Base-by-base conservation (phyloP, 1,284 basidiomycete genomes). In the Irpex sp. region DNA sequence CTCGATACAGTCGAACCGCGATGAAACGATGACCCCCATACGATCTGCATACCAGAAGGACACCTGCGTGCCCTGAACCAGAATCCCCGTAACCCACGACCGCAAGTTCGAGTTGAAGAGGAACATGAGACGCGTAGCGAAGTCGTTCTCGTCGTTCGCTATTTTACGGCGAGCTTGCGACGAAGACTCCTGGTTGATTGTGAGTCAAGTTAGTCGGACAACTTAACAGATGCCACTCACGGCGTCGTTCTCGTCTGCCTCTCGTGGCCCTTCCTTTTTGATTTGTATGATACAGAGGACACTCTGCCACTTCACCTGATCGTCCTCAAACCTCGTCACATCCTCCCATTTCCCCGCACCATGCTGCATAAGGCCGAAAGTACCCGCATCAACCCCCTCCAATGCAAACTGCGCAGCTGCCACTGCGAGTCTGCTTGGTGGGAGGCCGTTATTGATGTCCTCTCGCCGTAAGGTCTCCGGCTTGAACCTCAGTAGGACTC, bases 21-120 rank as follows among this genome's bases (percentile, higher is more conserved):
- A 10, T 21, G 59, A 60, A 28, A 48, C n/a, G 42, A 60, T 54
- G 39, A 48, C 39, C 39, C 59, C 59, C 59, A 60, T 60, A 4
- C 53, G 53, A 45, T 55, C 53, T 16, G 47, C 39, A 19, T 55
- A 56, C 52, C 59, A 55, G 33, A 56, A 56, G 10, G 59, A 56
- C 28, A 54, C 59, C 42, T 35, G 42, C 19, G 16, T n/a, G 35
- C 35, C 54, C 16, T 54, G 59, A 19, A 60, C 45, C 23, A 56
- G 51, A 42, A 60, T 60, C 5, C 59, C 59, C 23, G 53, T 60
- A 8, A 47, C 55, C 21, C 36, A 60, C 7, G 21, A 39, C 28
- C 59, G 52, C 10, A 55, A 51, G 33, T 56, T 60, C 28, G 35
- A 56, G 39, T 51, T 55, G 39, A 60, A 45, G 14, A 60, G 52